Percentiles rank a stretch among this genome's conserved stretches.
These are phyloP conservation scores for Bertia moriformis DNA, from an alignment of 2,329 filamentous ascomycete genomes.

Conservation along the genomic window DNA sequence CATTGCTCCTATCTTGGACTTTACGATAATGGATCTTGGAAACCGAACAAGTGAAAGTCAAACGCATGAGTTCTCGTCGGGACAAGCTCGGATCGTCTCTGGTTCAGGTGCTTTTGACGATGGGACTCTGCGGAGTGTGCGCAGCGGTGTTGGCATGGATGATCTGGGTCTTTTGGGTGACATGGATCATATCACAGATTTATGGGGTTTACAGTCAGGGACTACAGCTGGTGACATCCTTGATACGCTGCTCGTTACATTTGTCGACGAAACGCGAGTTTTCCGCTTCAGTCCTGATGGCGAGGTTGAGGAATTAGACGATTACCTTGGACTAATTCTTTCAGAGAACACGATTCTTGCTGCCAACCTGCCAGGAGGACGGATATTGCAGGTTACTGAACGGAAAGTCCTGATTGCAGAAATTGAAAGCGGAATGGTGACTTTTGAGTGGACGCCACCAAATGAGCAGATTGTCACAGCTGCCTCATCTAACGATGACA, in stretches of 20 bases:
- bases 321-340: slow-evolving; percentile 58
- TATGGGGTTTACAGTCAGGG: slow-evolving; percentile 53
- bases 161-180: slow-evolving; percentile 72
- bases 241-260: slow-evolving; percentile 68
- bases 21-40: slow-evolving; percentile 91
- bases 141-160: slow-evolving; percentile 85
- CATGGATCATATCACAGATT: slow-evolving; percentile 56
- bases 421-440: slow-evolving; percentile 33
- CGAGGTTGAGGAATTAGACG: slow-evolving; percentile 74
- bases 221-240: slow-evolving; percentile 16
- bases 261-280: slow-evolving; percentile 68
- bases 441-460: slow-evolving; percentile 41
- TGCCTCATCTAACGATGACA: slow-evolving; percentile 58
- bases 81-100: slow-evolving; percentile 83
- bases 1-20: slow-evolving; percentile 83
- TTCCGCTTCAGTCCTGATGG: slow-evolving; percentile 64
- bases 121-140: slow-evolving; percentile 74
- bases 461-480: slow-evolving; percentile 52
- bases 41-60: slow-evolving; percentile 66
- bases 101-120: slow-evolving; percentile 83
- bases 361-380: slow-evolving; percentile 44
- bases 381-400: slow-evolving; percentile 65
- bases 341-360: slow-evolving; percentile 59
- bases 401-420: slow-evolving; percentile 48
- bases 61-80: slow-evolving; percentile 83